Evolutionary conservation across 140 eudicot species (phyloP), one percentile per base, ranked within the genome.

Genomic region (Erigeron philadelphicus): DNA sequence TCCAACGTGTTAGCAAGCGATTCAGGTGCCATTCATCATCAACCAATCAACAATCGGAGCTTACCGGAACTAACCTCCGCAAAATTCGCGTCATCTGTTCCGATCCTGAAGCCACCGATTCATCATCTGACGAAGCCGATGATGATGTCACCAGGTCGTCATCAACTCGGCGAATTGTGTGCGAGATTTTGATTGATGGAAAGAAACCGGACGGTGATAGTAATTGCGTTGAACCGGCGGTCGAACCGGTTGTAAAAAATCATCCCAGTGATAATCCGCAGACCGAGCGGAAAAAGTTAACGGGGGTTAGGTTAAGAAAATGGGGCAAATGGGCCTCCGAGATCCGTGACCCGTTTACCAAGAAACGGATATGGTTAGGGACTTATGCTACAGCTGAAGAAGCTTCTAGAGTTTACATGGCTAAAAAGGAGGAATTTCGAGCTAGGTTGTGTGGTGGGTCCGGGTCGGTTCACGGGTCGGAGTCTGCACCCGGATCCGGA

Each of bases 101-200:
- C 52, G 95, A 87, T 38, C 95, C 90, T 2, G 87, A 87, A 74
- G 84, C 89, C 77, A 87, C 90, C 67, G 95, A 87, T 53, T 80
- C 85, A 11, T 79, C 87, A 0, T 79, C 84, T 6, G 89, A 79
- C 12, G 92, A 85, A 68, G 75, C 70, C 0, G 66, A 74, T 12
- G 46, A 18, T 43, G 67, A 41, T 5, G 38, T 31, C 38, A 1
- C 38, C 38, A 1, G 56, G 44, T 0, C 68, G 84, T 75, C 80
- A 5, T 78, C 80, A 12, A 64, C 78, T 3, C 79, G 76, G 18
- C 78, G 80, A 6, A 73, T 74, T 16, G 84, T 83, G 11, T 83
- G 73, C 57, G 91, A 85, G 79, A 78, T 85, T 52, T 56, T 64
- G 58, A 72, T 72, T 48, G 38, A 31, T 31, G 75, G 69, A 15